Evolutionary conservation across 2,329 filamentous ascomycete species (phyloP).

Genomic region (Fusarium chuoi): DNA sequence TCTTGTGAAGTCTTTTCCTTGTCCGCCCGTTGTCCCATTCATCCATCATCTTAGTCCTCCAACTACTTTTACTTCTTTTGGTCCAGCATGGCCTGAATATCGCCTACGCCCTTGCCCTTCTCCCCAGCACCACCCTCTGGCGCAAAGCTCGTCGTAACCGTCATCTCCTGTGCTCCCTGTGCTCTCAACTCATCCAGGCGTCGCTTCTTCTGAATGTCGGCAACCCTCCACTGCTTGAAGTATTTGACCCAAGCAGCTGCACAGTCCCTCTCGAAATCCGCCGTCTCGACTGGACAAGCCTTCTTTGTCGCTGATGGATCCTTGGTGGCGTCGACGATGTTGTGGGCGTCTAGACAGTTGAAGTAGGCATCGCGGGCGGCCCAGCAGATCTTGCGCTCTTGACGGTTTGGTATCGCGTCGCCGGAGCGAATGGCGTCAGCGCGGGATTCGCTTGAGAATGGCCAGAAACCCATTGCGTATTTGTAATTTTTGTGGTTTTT

Average conservation of each 20-base stretch:
- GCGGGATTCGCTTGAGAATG: conserved; percentile 60
- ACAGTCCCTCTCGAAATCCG: conserved; percentile 84
- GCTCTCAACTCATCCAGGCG: conserved; percentile 79
- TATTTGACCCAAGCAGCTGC: conserved; percentile 96
- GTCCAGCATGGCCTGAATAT: conserved; percentile 55
- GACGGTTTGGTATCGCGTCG: conserved; percentile 82
- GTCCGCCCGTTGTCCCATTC: neutral
- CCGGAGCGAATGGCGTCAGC: conserved; percentile 66
- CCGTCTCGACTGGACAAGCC: conserved; percentile 54
- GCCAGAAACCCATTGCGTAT: conserved; percentile 57
- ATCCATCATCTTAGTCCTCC: neutral
- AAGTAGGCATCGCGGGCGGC: conserved; percentile 90
- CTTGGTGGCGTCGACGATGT: conserved; percentile 76
- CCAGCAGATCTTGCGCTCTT: conserved; percentile 87
- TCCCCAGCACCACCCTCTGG: conserved; percentile 46
- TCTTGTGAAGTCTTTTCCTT: conserved; percentile 13
- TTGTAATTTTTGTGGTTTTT: conserved; percentile 11
- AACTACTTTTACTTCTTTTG: conserved; percentile 43
- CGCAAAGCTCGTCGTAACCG: conserved; percentile 52
- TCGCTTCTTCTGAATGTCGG: conserved; percentile 86
- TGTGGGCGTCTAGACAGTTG: conserved; percentile 82
- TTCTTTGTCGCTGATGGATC: conserved; percentile 52
- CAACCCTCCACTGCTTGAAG: conserved; percentile 96
- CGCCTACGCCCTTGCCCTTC: conserved; percentile 49
- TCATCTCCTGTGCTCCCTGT: conserved; percentile 75